phyloP scores from a whole-genome alignment of 140 eudicot species.

The Bidens hawaiensis region DNA sequence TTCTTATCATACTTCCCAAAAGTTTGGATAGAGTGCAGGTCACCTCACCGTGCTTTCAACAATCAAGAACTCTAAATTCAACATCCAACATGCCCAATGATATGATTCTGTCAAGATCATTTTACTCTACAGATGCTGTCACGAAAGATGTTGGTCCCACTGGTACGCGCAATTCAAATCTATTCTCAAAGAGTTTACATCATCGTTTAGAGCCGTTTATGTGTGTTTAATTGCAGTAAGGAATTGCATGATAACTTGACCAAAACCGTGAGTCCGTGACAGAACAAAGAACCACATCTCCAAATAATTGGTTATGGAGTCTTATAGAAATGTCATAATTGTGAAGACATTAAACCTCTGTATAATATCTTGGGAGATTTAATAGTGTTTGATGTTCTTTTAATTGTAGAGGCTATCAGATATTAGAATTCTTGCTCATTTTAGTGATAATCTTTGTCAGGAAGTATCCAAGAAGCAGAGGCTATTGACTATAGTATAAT shows the following conservation, averaged over 20 bases:
- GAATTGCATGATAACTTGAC: conserved; percentile 65
- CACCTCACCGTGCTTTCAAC: conserved; percentile 5
- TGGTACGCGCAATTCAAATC: conserved; percentile 26
- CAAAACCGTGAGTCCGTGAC: conserved; percentile 48
- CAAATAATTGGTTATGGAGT: conserved; percentile 76
- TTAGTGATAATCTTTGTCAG: conserved; percentile 66
- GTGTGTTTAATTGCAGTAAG: conserved; percentile 54
- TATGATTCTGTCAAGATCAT: conserved; percentile 43
- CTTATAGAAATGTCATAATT: conserved; percentile 56
- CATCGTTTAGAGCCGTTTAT: background rate
- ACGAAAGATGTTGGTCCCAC: conserved; percentile 29
- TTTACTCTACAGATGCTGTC: conserved; percentile 42
- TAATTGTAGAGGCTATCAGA: conserved; percentile 78
- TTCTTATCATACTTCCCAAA: conserved; percentile 22
- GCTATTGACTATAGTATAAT: conserved; percentile 75
- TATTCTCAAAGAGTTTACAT: background rate
- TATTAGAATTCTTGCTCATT: conserved; percentile 79
- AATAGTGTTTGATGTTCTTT: background rate
- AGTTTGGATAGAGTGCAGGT: conserved; percentile 19
- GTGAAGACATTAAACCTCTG: conserved; percentile 72
- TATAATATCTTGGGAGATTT: conserved; percentile 54
- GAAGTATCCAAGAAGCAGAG: conserved; percentile 68
- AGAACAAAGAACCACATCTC: conserved; percentile 71
- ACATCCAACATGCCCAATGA: conserved; percentile 16
- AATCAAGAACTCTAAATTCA: conserved; percentile 3